Evolutionary conservation across 192 early-diverging fungal species (phyloP).

Genomic region (Coemansia sp.): DNA sequence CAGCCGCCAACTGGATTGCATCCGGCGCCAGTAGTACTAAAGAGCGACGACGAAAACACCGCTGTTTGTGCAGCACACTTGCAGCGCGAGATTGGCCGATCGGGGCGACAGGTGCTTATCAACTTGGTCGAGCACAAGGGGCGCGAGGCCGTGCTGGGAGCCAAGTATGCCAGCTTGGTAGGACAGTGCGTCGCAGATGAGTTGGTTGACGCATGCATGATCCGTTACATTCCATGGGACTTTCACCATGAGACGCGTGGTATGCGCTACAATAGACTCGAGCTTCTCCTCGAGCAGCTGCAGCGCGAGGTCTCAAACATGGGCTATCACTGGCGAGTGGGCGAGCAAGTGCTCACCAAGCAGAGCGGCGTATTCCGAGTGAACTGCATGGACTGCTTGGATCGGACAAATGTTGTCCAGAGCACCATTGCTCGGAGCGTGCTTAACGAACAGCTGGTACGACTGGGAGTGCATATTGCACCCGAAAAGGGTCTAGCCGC

Average conservation of each 20-base stretch:
- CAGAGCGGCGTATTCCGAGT: conserved; percentile 63
- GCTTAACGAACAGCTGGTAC: conserved; percentile 65
- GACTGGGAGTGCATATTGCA: conserved; percentile 64
- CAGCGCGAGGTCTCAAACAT: conserved; percentile 64
- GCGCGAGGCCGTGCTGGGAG: conserved; percentile 64
- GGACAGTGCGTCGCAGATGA: conserved; percentile 42
- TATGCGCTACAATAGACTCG: conserved; percentile 87
- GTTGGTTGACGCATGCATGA: conserved; percentile 31
- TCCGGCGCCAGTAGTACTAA: conserved; percentile 62
- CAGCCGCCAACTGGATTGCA: conserved; percentile 71
- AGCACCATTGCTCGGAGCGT: conserved; percentile 65
- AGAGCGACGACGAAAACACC: conserved; percentile 56
- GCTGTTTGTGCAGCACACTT: conserved; percentile 60
- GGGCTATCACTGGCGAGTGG: conserved; percentile 55
- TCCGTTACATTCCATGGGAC: conserved; percentile 85
- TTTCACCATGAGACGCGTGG: conserved; percentile 91
- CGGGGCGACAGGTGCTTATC: conserved; percentile 61
- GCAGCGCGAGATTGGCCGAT: conserved; percentile 47
- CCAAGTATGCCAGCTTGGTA: conserved; percentile 61
- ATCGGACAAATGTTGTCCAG: conserved; percentile 92
- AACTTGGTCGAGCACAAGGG: conserved; percentile 69
- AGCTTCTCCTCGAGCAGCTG: conserved; percentile 70
- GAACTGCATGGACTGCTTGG: conserved; percentile 99
- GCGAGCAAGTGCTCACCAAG: conserved; percentile 20
- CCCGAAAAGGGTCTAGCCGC: conserved; percentile 65